Evolutionary conservation across 306 rosid genomes (phyloP).

Genomic region (Purshia tridentata): DNA sequence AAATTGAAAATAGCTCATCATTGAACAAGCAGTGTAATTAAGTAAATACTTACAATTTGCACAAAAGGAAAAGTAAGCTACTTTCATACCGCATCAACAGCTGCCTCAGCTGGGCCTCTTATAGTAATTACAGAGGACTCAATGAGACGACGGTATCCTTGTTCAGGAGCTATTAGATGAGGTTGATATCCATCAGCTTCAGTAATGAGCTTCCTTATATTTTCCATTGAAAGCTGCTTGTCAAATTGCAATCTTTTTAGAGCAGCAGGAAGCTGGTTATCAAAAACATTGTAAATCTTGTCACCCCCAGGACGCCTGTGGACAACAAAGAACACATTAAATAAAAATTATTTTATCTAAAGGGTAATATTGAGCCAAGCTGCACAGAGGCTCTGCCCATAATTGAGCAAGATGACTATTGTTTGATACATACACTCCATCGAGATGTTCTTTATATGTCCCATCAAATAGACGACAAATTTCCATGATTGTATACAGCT

Average conservation of each 20-base stretch:
- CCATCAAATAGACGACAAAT: conserved; percentile 84
- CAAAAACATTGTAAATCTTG: conserved; percentile 80
- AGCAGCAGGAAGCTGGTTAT: conserved; percentile 97
- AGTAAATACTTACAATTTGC: conserved; percentile 9
- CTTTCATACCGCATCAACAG: conserved; percentile 83
- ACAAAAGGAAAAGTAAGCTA: conserved; percentile 1
- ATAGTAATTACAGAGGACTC: conserved; percentile 76
- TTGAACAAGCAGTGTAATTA: not conserved
- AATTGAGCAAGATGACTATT: conserved; percentile 14
- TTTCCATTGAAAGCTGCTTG: conserved; percentile 95
- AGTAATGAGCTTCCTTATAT: conserved; percentile 80
- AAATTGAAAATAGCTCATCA: conserved; percentile 25
- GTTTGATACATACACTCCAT: conserved; percentile 76
- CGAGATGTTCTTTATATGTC: conserved; percentile 90
- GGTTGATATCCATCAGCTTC: conserved; percentile 99
- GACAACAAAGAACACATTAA: conserved; percentile 26
- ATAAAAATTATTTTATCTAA: conserved; percentile 6
- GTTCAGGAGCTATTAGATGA: conserved; percentile 95
- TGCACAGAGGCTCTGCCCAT: conserved; percentile 5
- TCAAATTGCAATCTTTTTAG: conserved; percentile 92
- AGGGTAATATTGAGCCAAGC: conserved; percentile 19
- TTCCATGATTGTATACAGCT: conserved; percentile 87
- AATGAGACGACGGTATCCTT: conserved; percentile 92
- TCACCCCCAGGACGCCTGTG: conserved; percentile 95
- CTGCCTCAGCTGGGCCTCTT: conserved; percentile 96